Percentiles rank a stretch among this genome's conserved stretches.
These are phyloP conservation scores for Mycena latifolia DNA, from an alignment of 768 basidiomycete species.

Conservation along the genomic window DNA sequence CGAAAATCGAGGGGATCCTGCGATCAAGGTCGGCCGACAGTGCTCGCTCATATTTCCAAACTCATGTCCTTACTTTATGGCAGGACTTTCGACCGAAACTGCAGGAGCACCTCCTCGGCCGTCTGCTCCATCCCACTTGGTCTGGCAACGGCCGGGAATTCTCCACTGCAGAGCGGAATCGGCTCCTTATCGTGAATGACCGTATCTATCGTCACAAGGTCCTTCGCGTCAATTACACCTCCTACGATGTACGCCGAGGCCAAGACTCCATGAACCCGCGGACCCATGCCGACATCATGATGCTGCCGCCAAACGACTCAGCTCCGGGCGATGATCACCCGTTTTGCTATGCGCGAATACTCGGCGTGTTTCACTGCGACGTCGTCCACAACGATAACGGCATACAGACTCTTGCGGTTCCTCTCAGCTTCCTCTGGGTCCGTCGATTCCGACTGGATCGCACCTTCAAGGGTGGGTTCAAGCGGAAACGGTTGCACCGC, in stretches of 20 bases:
- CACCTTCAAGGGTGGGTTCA: constrained; percentile 41
- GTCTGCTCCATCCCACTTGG: constrained; percentile 15
- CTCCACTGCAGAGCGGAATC: constrained; percentile 14
- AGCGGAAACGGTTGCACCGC: constrained; percentile 44
- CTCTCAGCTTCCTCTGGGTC: constrained; percentile 58
- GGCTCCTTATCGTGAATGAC: constrained; percentile 35
- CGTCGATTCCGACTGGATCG: constrained; percentile 50
- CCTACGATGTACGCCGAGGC: constrained; percentile 52
- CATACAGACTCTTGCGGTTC: constrained; percentile 7
- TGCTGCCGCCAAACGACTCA: constrained; percentile 34
- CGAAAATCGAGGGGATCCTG: constrained; percentile 39
- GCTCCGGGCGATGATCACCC: constrained; percentile 39
- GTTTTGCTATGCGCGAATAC: constrained; percentile 45
- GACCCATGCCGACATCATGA: constrained; percentile 48
- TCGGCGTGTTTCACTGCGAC: constrained; percentile 45
- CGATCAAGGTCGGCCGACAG: constrained; percentile 36
- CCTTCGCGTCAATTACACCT: constrained; percentile 44
- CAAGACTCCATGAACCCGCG: constrained; percentile 55
- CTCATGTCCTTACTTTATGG: neutral
- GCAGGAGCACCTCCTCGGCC: constrained; percentile 37
- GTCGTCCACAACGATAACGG: constrained; percentile 36
- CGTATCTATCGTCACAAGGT: constrained; percentile 43
- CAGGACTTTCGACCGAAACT: constrained; percentile 40
- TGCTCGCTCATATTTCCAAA: constrained; percentile 31
- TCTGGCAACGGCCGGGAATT: constrained; percentile 28